Evolutionary conservation across 2,329 filamentous ascomycete genomes (phyloP).

Genomic region (Calonectria montana): DNA sequence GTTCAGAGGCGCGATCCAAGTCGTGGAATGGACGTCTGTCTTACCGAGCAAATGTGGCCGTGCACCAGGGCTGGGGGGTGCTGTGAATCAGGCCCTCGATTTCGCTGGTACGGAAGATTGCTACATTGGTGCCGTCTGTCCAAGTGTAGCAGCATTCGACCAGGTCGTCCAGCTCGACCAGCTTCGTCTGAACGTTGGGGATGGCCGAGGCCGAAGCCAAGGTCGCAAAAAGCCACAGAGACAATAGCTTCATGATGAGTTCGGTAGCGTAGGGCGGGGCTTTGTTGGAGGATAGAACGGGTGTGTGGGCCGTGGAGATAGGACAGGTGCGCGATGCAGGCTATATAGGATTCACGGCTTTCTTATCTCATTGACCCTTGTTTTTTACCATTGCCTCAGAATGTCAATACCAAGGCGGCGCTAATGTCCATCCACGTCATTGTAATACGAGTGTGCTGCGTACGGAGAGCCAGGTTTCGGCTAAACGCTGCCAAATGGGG

Average conservation of each 20-base stretch:
- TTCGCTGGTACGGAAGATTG: not conserved
- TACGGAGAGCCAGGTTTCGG: not conserved
- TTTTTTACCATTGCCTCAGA: no score
- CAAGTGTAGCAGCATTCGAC: not conserved
- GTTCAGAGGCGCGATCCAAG: not conserved
- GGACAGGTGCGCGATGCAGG: no score
- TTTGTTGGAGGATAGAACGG: not conserved
- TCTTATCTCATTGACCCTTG: not conserved
- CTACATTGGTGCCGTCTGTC: not conserved
- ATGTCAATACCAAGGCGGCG: not conserved
- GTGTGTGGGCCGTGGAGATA: not conserved
- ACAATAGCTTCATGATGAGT: not conserved
- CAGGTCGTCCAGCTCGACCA: not conserved
- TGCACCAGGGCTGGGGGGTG: not conserved
- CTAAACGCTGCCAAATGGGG: not conserved
- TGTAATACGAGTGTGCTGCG: not conserved
- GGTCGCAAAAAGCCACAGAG: not conserved
- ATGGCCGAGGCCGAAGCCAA: not conserved
- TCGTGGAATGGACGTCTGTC: not conserved
- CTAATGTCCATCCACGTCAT: not conserved
- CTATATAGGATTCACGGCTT: no score
- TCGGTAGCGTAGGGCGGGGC: no score
- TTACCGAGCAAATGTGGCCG: not conserved
- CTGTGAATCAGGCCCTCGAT: not conserved
- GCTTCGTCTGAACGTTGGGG: not conserved